phyloP scores from a whole-genome alignment of 148 eudicot genomes.

The Bassia scoparia region DNA sequence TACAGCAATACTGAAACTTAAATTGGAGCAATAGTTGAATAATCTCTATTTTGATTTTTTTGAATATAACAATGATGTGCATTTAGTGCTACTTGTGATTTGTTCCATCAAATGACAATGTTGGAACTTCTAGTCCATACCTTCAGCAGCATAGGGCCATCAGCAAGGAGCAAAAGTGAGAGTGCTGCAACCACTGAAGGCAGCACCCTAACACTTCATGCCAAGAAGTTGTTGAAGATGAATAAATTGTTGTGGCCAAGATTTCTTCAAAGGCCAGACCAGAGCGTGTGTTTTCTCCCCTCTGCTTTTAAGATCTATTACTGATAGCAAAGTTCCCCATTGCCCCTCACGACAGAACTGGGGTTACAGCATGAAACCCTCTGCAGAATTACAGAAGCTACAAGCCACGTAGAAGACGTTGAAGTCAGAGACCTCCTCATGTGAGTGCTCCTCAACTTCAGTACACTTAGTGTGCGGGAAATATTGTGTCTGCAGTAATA shows the following conservation, averaged over 20 bases:
- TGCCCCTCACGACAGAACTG: slow-evolving; percentile 20
- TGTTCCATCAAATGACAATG: not conserved
- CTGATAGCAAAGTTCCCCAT: slow-evolving; percentile 43
- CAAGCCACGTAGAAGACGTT: slow-evolving; percentile 76
- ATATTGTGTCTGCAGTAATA: slow-evolving; percentile 23
- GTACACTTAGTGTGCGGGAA: slow-evolving; percentile 1
- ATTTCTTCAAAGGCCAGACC: slow-evolving; percentile 39
- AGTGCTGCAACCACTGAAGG: slow-evolving; percentile 70
- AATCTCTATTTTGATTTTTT: too few species aligned
- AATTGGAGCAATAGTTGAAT: not conserved
- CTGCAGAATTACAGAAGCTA: slow-evolving; percentile 66
- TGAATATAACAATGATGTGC: not conserved
- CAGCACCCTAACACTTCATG: slow-evolving; percentile 41
- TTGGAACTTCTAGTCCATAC: slow-evolving; percentile 29
- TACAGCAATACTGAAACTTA: too few species aligned
- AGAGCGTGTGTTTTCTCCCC: slow-evolving; percentile 23
- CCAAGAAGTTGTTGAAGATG: slow-evolving; percentile 63
- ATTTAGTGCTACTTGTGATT: not conserved
- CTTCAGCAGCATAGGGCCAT: slow-evolving; percentile 35
- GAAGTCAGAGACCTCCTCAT: slow-evolving; percentile 48
- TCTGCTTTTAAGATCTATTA: slow-evolving; percentile 32
- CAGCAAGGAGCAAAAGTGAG: slow-evolving; percentile 50
- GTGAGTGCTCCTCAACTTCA: slow-evolving; percentile 23
- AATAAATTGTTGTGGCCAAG: slow-evolving; percentile 50
- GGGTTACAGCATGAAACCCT: slow-evolving; percentile 32